Evolutionary conservation across 352 stramenopile species (phyloP).

Genomic region (Aphanomyces astaci): DNA sequence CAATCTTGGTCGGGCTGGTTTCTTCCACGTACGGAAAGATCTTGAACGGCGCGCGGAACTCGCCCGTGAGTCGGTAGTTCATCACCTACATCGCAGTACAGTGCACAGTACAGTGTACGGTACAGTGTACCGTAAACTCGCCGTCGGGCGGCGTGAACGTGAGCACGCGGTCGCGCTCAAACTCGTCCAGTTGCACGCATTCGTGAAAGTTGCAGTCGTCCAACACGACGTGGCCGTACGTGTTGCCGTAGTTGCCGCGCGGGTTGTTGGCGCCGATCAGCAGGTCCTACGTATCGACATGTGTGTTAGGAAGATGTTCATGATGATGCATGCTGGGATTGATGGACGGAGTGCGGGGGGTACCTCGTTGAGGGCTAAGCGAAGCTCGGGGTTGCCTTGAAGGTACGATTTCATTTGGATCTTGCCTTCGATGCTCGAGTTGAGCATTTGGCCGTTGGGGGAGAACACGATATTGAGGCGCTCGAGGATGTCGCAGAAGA

Average conservation of each 20-base stretch:
- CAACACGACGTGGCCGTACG: slow-evolving; percentile 90
- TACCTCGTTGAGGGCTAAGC: slow-evolving; percentile 92
- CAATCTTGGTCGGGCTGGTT: slow-evolving; percentile 89
- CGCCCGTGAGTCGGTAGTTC: slow-evolving; percentile 97
- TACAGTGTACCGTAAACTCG: slow-evolving; percentile 60
- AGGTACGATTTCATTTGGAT: slow-evolving; percentile 99
- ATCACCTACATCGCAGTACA: slow-evolving; percentile 92
- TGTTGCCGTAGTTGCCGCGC: slow-evolving; percentile 28
- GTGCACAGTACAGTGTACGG: no score
- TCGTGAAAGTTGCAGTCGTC: slow-evolving; percentile 99
- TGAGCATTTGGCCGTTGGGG: slow-evolving; percentile 94
- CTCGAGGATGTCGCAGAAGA: slow-evolving; percentile 99
- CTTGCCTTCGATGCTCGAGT: slow-evolving; percentile 96
- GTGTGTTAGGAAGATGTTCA: no score
- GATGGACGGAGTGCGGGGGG: no score
- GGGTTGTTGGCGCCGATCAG: slow-evolving; percentile 86
- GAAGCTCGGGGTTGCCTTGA: slow-evolving; percentile 94
- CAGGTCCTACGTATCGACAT: slow-evolving; percentile 63
- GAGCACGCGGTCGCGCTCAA: slow-evolving; percentile 82
- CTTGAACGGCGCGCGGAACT: slow-evolving; percentile 96
- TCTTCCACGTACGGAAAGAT: slow-evolving; percentile 97
- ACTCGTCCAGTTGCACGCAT: slow-evolving; percentile 96
- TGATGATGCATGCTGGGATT: no score
- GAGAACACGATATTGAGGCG: slow-evolving; percentile 96
- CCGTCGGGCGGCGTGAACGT: slow-evolving; percentile 80